Evolutionary conservation across 2,329 filamentous ascomycete genomes (phyloP).

Genomic region (Sporothrix euskadiensis): DNA sequence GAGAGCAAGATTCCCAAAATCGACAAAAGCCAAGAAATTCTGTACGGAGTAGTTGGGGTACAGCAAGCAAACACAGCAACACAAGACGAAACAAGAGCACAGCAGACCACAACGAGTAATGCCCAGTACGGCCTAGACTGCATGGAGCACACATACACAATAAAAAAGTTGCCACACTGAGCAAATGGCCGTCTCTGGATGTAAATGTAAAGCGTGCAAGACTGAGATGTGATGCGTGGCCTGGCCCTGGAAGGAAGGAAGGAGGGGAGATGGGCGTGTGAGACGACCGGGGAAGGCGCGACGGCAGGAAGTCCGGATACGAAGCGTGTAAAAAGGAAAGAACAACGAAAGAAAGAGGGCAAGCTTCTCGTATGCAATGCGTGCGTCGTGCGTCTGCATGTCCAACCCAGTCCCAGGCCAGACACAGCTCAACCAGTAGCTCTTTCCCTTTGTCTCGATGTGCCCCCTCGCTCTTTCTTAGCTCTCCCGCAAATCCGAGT

Average conservation of each 20-base stretch:
- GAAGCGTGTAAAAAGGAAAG: background rate
- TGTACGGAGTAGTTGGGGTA: background rate
- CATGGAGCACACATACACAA: background rate
- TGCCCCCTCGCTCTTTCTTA: background rate
- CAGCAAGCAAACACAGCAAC: background rate
- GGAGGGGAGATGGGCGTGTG: background rate
- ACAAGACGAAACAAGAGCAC: background rate
- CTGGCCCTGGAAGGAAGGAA: background rate
- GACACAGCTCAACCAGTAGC: background rate
- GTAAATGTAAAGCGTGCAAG: background rate
- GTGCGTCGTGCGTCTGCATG: constrained; percentile 7
- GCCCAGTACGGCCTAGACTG: background rate
- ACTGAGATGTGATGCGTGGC: background rate
- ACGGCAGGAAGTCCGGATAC: background rate
- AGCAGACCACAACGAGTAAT: background rate
- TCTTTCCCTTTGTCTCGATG: constrained; percentile 16
- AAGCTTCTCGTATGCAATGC: constrained; percentile 10
- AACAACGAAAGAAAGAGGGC: background rate
- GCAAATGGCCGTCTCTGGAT: constrained; percentile 3
- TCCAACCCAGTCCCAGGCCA: background rate
- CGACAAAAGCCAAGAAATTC: background rate
- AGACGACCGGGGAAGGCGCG: constrained; percentile 3
- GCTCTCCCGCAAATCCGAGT: background rate
- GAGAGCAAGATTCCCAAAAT: background rate
- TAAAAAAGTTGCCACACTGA: background rate